These are phyloP conservation scores for Heterobasidion irregulare DNA, from an alignment of 1,284 basidiomycete genomes.

Conservation along the genomic window DNA sequence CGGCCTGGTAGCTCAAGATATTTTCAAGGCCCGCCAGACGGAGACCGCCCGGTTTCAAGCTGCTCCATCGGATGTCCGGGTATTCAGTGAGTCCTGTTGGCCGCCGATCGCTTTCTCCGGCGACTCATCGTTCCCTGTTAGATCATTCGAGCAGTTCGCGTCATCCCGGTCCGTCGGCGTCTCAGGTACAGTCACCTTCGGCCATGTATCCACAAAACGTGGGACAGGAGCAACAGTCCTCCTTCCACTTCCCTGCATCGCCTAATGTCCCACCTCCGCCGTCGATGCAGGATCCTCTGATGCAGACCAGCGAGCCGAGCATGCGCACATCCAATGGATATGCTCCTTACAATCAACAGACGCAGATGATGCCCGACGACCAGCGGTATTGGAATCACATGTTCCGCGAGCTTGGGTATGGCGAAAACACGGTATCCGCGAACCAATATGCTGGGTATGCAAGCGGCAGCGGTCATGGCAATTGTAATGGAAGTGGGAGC, in stretches of 20 bases:
- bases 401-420: conserved; percentile 57
- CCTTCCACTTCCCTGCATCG: conserved; percentile 4
- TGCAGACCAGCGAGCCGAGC: not conserved
- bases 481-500: too few species aligned
- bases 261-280: conserved; percentile 1
- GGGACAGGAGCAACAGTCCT: not conserved
- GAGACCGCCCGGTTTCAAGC: not conserved
- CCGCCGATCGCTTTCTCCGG: not conserved
- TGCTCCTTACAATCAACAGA: not conserved
- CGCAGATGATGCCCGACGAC: conserved; percentile 31
- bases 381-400: conserved; percentile 63
- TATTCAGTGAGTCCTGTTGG: conserved; percentile 2
- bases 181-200: conserved; percentile 16
- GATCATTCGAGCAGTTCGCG: conserved; percentile 3
- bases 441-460: not conserved
- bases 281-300: not conserved
- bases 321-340: not conserved
- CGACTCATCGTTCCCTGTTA: not conserved
- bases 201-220: conserved; percentile 25
- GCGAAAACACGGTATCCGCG: conserved; percentile 12
- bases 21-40: conserved; percentile 39
- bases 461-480: not conserved
- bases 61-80: conserved; percentile 2
- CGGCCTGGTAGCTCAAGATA: conserved; percentile 57
- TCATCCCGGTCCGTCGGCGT: not conserved